Evolutionary conservation across 257 asterid species (phyloP).

Genomic region (Linaria vulgaris): DNA sequence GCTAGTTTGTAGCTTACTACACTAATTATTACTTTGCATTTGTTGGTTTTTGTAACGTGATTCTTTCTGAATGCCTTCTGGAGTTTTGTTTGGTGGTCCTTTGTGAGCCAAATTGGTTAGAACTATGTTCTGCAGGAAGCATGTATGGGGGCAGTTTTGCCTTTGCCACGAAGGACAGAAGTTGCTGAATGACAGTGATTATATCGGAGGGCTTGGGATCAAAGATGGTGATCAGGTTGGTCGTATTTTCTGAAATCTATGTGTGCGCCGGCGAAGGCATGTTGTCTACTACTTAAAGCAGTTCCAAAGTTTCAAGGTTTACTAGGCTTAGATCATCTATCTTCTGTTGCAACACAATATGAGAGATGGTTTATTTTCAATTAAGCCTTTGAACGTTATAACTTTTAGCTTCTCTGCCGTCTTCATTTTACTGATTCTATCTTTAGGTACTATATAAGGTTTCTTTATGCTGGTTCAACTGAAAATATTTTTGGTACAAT

Average conservation of each 20-base stretch:
- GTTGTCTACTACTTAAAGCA: not conserved
- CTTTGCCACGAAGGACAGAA: slow-evolving; percentile 63
- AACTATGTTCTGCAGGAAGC: slow-evolving; percentile 48
- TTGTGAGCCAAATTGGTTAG: not conserved
- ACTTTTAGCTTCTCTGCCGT: not conserved
- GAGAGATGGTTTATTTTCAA: not conserved
- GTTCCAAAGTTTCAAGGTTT: not conserved
- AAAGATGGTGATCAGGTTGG: slow-evolving; percentile 85
- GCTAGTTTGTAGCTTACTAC: slow-evolving; percentile 4
- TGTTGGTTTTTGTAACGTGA: not conserved
- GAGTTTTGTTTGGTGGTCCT: not conserved
- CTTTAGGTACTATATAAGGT: not conserved
- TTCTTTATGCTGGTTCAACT: slow-evolving; percentile 21
- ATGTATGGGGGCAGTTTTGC: slow-evolving; percentile 89
- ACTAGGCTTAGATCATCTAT: not conserved
- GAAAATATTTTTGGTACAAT: not conserved
- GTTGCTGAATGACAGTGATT: slow-evolving; percentile 52
- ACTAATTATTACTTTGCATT: not conserved
- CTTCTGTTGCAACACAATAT: not conserved
- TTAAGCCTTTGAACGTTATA: no score
- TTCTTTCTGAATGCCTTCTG: not conserved
- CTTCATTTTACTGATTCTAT: slow-evolving; percentile 25
- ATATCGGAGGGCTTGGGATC: slow-evolving; percentile 54
- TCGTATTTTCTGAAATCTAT: slow-evolving; percentile 13
- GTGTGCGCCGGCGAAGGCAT: not conserved